Evolutionary conservation across 2,329 filamentous ascomycete genomes (phyloP).

Genomic region (Neurospora sp.): DNA sequence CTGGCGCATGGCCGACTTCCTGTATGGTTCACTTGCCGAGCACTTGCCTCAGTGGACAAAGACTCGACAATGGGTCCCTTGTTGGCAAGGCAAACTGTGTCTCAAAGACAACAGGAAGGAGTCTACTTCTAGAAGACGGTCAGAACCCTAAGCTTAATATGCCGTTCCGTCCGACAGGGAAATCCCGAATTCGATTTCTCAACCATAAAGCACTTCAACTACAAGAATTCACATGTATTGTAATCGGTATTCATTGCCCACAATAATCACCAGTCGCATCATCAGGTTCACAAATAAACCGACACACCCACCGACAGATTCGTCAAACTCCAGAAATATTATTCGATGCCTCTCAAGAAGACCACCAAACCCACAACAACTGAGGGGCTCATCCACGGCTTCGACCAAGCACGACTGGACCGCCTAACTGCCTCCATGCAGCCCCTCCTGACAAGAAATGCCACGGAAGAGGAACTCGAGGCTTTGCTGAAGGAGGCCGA

Average conservation of each 20-base stretch:
- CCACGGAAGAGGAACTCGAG: background rate
- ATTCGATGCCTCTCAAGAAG: background rate
- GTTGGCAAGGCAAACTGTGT: background rate
- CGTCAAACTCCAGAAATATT: background rate
- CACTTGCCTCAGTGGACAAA: background rate
- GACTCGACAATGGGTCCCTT: background rate
- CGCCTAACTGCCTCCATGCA: conserved; percentile 1
- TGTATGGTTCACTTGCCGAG: background rate
- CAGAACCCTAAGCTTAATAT: background rate
- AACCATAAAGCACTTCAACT: background rate
- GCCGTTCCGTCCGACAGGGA: background rate
- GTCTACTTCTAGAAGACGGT: background rate
- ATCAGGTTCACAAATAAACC: background rate
- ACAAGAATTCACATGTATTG: background rate
- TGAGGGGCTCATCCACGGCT: background rate
- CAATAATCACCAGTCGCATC: background rate
- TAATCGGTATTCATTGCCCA: background rate
- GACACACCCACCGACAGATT: background rate
- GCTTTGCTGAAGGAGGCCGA: conserved; percentile 1
- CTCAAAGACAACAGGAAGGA: background rate
- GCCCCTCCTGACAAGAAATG: conserved; percentile 1
- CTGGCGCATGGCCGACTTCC: background rate
- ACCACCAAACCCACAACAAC: background rate
- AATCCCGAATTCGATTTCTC: background rate
- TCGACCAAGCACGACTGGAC: background rate